Evolutionary conservation across 1,139 yeast genomes (phyloP).

Genomic region (Kazachstania sp.): DNA sequence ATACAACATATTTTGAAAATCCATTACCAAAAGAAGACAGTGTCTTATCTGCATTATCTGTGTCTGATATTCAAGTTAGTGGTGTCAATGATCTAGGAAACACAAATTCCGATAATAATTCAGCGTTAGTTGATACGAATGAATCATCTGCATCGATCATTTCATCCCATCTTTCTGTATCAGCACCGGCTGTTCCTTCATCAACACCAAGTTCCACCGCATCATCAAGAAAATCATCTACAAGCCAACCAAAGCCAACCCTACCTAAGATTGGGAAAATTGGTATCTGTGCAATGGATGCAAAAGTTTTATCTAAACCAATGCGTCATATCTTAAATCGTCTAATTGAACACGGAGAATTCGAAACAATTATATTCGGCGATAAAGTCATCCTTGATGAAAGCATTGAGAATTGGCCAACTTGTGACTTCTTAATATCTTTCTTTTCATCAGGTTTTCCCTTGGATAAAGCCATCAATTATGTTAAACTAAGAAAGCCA

Average conservation of each 20-base stretch:
- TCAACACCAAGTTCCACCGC: conserved; percentile 22
- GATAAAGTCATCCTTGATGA: conserved; percentile 96
- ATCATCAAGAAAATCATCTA: conserved; percentile 29
- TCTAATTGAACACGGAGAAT: conserved; percentile 86
- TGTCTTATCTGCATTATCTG: neutral
- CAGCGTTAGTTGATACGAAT: conserved; percentile 1
- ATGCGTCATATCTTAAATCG: conserved; percentile 85
- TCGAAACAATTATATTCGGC: conserved; percentile 93
- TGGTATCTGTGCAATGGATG: conserved; percentile 99
- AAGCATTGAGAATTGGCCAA: conserved; percentile 93
- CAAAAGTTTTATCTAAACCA: conserved; percentile 91
- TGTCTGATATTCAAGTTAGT: neutral
- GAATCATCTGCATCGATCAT: conserved; percentile 6
- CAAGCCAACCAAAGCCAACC: conserved; percentile 34
- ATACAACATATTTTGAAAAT: neutral
- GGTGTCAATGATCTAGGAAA: neutral
- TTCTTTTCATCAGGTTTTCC: conserved; percentile 97
- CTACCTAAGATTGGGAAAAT: conserved; percentile 80
- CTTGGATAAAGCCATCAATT: conserved; percentile 85
- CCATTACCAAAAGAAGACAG: neutral
- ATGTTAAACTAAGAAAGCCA: conserved; percentile 85
- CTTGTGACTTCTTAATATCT: conserved; percentile 88
- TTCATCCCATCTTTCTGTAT: neutral
- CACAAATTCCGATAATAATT: neutral
- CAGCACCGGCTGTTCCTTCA: neutral